Conservation (phyloP, 2,329 filamentous ascomycete species). For the Verticillium tricorpus region DNA sequence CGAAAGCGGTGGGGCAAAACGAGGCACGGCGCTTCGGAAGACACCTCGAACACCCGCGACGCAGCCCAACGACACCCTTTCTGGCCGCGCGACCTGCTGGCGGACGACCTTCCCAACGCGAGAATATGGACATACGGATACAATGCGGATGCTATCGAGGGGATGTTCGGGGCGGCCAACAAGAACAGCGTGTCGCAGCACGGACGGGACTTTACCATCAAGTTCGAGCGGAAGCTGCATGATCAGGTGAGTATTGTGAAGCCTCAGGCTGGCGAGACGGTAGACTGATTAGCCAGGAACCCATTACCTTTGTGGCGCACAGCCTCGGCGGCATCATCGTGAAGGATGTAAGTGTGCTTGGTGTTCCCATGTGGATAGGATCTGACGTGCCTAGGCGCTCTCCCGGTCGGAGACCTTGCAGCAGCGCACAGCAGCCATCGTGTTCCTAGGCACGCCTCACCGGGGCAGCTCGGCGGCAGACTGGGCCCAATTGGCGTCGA, state of each 20-base stretch:
- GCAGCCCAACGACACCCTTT: slow-evolving; percentile 16
- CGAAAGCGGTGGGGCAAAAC: neutral
- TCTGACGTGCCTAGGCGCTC: slow-evolving; percentile 20
- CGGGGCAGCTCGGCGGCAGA: slow-evolving; percentile 24
- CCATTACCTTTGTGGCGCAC: slow-evolving; percentile 19
- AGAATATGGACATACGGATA: slow-evolving; percentile 36
- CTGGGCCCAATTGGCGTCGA: slow-evolving; percentile 26
- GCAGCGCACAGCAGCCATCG: slow-evolving; percentile 23
- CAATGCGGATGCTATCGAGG: slow-evolving; percentile 29
- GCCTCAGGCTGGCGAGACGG: too few species aligned
- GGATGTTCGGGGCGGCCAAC: slow-evolving; percentile 29
- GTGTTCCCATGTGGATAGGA: neutral
- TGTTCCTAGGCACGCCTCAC: slow-evolving; percentile 37
- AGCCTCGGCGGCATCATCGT: slow-evolving; percentile 22
- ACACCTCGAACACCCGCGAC: neutral
- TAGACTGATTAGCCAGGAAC: too few species aligned
- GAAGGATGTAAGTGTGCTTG: slow-evolving; percentile 10
- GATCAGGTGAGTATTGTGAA: too few species aligned
- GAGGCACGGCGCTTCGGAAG: too few species aligned
- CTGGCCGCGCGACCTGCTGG: slow-evolving; percentile 31
- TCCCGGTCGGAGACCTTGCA: slow-evolving; percentile 19
- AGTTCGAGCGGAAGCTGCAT: slow-evolving; percentile 21
- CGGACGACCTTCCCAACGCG: slow-evolving; percentile 28
- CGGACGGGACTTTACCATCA: slow-evolving; percentile 21
- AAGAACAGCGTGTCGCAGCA: slow-evolving; percentile 32